phyloP scores from a whole-genome alignment of 163 green algal genomes.

The Chlamydomonas reinhardtii region DNA sequence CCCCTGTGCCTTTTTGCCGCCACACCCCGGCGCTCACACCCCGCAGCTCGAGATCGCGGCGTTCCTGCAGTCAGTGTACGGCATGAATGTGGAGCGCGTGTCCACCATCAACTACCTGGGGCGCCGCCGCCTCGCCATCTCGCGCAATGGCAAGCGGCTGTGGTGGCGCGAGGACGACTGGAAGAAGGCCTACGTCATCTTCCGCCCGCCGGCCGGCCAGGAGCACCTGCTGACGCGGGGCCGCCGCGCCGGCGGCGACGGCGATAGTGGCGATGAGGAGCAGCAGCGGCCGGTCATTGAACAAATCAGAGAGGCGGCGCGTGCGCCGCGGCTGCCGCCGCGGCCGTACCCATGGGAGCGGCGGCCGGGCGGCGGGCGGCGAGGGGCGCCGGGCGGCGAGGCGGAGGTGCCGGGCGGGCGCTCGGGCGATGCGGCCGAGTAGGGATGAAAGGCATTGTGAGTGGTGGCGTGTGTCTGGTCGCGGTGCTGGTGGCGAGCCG shows the following conservation, averaged over 20 bases:
- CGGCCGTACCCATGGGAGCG: constrained; percentile 12
- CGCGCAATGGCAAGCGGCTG: not conserved
- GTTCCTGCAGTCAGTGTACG: constrained; percentile 85
- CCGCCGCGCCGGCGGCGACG: too few species aligned
- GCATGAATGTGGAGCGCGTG: constrained; percentile 83
- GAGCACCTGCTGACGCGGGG: constrained; percentile 7
- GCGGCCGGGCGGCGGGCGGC: not conserved
- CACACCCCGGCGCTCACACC: too few species aligned
- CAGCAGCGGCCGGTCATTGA: constrained; percentile 19
- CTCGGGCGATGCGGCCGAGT: too few species aligned
- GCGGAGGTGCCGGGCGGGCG: too few species aligned
- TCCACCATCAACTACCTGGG: constrained; percentile 90
- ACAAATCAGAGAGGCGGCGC: constrained; percentile 20
- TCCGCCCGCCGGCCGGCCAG: constrained; percentile 45
- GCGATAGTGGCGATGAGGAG: not conserved
- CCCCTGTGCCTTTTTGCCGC: too few species aligned
- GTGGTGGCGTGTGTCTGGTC: too few species aligned
- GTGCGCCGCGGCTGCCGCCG: not conserved
- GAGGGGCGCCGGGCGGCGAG: too few species aligned
- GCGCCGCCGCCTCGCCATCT: not conserved
- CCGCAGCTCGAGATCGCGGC: constrained; percentile 86
- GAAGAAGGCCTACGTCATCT: constrained; percentile 92
- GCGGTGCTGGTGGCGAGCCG: too few species aligned
- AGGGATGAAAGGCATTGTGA: too few species aligned
- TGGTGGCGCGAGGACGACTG: constrained; percentile 72